Evolutionary conservation across 140 eudicot species (phyloP).

Genomic region (Ambrosia hybrid): DNA sequence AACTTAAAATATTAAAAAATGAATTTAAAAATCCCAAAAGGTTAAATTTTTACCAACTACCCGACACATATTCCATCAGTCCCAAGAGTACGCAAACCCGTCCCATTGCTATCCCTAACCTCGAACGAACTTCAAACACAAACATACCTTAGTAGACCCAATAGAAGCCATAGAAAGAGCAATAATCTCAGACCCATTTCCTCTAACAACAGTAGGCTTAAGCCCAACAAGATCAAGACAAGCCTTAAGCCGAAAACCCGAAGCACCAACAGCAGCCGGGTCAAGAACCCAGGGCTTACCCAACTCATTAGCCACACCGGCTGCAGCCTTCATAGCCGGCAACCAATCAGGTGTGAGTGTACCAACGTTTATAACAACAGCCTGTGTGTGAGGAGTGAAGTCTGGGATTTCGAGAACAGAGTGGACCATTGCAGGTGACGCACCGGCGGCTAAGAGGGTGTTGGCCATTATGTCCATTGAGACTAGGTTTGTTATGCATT

Average conservation of each 20-base stretch:
- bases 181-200: slow-evolving; percentile 91
- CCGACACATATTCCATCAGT: too few species aligned
- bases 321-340: slow-evolving; percentile 88
- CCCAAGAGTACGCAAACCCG: too few species aligned
- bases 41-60: too few species aligned
- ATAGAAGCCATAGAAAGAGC: slow-evolving; percentile 58
- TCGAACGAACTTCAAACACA: too few species aligned
- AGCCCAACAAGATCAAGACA: slow-evolving; percentile 66
- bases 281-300: slow-evolving; percentile 92
- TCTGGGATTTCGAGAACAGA: slow-evolving; percentile 74
- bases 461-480: slow-evolving; percentile 95
- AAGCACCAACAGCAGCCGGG: slow-evolving; percentile 88
- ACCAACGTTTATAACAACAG: slow-evolving; percentile 74
- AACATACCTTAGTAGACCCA: slow-evolving; percentile 57
- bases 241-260: slow-evolving; percentile 63
- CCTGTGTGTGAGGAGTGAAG: slow-evolving; percentile 66
- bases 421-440: slow-evolving; percentile 96
- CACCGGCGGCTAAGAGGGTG: slow-evolving; percentile 79
- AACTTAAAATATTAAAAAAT: too few species aligned
- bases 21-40: too few species aligned
- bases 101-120: too few species aligned
- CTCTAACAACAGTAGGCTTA: slow-evolving; percentile 72
- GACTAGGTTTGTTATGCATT: slow-evolving; percentile 89
- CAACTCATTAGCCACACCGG: slow-evolving; percentile 42
- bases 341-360: slow-evolving; percentile 76